Evolutionary conservation across 495 filamentous ascomycete genomes (phyloP).

Genomic region (Xylaria castorea): DNA sequence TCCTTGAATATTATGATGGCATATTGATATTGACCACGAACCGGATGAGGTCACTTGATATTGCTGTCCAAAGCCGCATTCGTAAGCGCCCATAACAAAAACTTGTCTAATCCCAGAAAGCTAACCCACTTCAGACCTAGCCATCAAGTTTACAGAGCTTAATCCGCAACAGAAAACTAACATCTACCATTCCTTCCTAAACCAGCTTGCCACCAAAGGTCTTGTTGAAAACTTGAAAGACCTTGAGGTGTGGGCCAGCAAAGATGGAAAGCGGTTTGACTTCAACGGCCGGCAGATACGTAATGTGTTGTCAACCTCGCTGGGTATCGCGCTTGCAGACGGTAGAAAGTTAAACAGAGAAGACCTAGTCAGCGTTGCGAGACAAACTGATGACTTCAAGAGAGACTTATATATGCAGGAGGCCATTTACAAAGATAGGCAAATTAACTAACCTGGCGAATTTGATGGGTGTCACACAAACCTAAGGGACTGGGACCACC

Average conservation of each 20-base stretch:
- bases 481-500: no score
- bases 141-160: conserved; percentile 16
- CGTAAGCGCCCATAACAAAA: background rate
- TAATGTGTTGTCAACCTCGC: conserved; percentile 16
- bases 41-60: conserved; percentile 58
- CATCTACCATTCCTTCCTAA: conserved; percentile 6
- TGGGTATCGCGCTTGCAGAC: background rate
- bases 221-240: conserved; percentile 6
- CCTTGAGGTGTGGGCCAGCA: conserved; percentile 1
- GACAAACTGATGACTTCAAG: conserved; percentile 20
- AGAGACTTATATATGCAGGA: conserved; percentile 3
- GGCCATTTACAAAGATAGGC: conserved; percentile 12
- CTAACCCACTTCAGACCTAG: conserved; percentile 9
- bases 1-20: conserved; percentile 64
- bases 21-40: conserved; percentile 66
- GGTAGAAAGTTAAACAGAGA: background rate
- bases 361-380: conserved; percentile 1
- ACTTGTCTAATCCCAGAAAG: background rate
- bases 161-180: background rate
- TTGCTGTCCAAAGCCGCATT: conserved; percentile 43
- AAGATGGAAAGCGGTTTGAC: conserved; percentile 1
- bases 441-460: conserved; percentile 10
- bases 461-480: conserved; percentile 6
- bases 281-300: conserved; percentile 26
- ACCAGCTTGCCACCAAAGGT: conserved; percentile 8